phyloP scores from a whole-genome alignment of 1,139 yeast species.

The Casaregolazyma suthepensis region DNA sequence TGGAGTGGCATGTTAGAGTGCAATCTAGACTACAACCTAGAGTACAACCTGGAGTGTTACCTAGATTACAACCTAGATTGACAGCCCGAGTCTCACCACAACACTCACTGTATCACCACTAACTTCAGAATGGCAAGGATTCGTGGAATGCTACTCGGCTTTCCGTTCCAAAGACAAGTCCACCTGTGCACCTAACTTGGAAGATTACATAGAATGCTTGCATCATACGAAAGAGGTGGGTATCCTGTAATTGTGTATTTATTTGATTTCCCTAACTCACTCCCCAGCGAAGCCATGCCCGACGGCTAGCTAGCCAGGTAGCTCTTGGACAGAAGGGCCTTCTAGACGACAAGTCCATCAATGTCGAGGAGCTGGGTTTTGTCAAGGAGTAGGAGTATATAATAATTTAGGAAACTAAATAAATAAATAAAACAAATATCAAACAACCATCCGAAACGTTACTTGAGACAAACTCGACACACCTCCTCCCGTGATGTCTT shows the following conservation, averaged over 20 bases:
- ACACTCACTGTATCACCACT: background rate
- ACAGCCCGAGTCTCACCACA: background rate
- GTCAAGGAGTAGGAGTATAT: slow-evolving; percentile 18
- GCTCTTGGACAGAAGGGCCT: slow-evolving; percentile 7
- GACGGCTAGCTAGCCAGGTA: slow-evolving; percentile 7
- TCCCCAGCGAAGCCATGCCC: slow-evolving; percentile 4
- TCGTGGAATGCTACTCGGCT: slow-evolving; percentile 42
- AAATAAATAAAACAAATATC: background rate
- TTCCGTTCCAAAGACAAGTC: slow-evolving; percentile 33
- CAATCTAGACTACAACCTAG: too few species aligned
- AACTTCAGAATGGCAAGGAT: slow-evolving; percentile 38
- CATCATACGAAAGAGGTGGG: slow-evolving; percentile 42
- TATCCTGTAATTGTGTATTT: background rate
- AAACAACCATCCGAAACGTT: too few species aligned
- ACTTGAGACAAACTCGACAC: too few species aligned
- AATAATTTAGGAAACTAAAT: background rate
- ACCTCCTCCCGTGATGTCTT: background rate
- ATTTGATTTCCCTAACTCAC: slow-evolving; percentile 9
- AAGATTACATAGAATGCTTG: slow-evolving; percentile 45
- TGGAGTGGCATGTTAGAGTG: too few species aligned
- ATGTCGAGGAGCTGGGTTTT: slow-evolving; percentile 28
- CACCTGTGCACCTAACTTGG: slow-evolving; percentile 38
- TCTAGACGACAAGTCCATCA: slow-evolving; percentile 14
- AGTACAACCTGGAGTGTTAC: too few species aligned
- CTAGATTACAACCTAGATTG: too few species aligned